phyloP scores from a whole-genome alignment of 768 basidiomycete species.

The Clavulina sp. region DNA sequence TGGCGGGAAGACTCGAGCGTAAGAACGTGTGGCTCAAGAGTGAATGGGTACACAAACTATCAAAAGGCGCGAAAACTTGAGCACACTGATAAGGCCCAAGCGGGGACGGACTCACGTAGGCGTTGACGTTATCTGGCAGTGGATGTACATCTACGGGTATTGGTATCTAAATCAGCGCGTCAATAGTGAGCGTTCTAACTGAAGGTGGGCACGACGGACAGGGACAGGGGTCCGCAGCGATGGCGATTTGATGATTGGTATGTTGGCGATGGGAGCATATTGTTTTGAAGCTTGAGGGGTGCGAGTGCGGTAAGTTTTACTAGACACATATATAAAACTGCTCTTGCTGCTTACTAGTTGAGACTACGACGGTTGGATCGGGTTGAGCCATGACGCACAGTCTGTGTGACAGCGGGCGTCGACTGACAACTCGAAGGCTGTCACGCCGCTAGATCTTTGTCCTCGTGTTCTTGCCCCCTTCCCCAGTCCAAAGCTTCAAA shows the following conservation, averaged over 20 bases:
- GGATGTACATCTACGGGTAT: constrained; percentile 88
- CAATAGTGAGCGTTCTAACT: neutral
- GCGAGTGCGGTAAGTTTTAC: no score
- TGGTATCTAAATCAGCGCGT: constrained; percentile 38
- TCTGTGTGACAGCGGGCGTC: no score
- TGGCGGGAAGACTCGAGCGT: constrained; percentile 58
- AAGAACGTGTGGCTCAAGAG: constrained; percentile 73
- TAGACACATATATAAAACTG: no score
- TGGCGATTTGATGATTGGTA: constrained; percentile 85
- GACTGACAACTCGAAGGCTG: no score
- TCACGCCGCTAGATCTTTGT: no score
- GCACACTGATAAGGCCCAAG: constrained; percentile 1
- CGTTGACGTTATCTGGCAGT: constrained; percentile 71
- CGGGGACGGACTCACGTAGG: constrained; percentile 44
- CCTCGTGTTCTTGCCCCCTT: no score
- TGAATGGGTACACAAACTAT: constrained; percentile 94
- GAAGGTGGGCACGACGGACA: constrained; percentile 23
- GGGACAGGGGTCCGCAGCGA: constrained; percentile 71
- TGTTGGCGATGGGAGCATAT: constrained; percentile 54
- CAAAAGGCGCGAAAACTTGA: constrained; percentile 4
- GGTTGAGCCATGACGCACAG: no score
- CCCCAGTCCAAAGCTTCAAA: no score
- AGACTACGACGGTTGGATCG: no score
- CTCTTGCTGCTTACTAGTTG: no score
- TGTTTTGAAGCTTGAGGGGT: constrained; percentile 21